Evolutionary conservation across 2,329 filamentous ascomycete species (phyloP).

Genomic region (Venturia pyrina): DNA sequence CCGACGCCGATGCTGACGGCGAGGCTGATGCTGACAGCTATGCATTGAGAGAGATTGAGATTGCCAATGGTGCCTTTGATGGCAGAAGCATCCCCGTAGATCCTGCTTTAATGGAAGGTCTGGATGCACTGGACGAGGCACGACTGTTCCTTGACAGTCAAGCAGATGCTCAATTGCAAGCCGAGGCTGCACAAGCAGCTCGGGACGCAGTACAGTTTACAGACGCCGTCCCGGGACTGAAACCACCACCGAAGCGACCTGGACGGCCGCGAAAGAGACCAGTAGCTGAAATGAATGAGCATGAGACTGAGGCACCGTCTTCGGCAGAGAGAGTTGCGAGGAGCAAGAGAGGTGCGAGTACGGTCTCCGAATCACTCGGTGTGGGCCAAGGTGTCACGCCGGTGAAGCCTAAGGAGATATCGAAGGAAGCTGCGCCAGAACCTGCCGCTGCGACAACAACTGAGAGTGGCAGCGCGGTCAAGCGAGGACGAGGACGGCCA

Average conservation of each 20-base stretch:
- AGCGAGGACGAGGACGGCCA: not conserved
- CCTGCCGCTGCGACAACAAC: not conserved
- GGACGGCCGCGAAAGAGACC: not conserved
- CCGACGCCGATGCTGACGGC: not conserved
- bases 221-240: not conserved
- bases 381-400: not conserved
- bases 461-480: not conserved
- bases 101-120: not conserved
- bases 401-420: not conserved
- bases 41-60: not conserved
- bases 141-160: conserved; percentile 1
- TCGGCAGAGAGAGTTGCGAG: not conserved
- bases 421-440: not conserved
- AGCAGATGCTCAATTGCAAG: not conserved
- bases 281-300: not conserved
- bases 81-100: not conserved
- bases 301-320: not conserved
- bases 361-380: not conserved
- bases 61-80: not conserved
- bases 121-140: not conserved
- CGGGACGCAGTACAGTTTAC: not conserved
- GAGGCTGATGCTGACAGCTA: not conserved
- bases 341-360: not conserved
- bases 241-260: not conserved
- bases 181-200: not conserved